Evolutionary conservation across 345 rosid genomes (phyloP).

Genomic region (Acer yangbiense): DNA sequence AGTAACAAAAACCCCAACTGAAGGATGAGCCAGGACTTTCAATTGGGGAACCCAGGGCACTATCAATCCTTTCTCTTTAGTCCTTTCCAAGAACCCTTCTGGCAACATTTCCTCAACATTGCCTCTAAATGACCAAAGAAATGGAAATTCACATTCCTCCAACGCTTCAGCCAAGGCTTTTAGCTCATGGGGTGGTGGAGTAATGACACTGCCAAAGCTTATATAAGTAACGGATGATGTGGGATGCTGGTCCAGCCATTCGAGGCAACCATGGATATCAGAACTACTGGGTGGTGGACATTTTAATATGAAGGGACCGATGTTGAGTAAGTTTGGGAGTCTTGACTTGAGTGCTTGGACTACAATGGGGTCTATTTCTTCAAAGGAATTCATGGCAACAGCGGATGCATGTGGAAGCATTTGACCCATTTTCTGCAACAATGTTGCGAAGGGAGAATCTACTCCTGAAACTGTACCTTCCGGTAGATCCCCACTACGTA

Average conservation of each 20-base stretch:
- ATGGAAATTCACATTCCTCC: constrained; percentile 37
- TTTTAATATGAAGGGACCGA: constrained; percentile 43
- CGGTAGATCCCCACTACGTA: constrained; percentile 39
- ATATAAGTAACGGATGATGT: constrained; percentile 54
- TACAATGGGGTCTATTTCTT: constrained; percentile 38
- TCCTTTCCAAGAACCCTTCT: constrained; percentile 36
- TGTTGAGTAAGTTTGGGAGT: constrained; percentile 34
- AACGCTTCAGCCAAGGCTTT: constrained; percentile 52
- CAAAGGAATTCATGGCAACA: constrained; percentile 41
- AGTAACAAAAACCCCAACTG: constrained; percentile 58
- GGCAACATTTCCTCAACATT: constrained; percentile 29
- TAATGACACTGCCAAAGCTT: constrained; percentile 58
- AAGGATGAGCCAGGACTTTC: constrained; percentile 41
- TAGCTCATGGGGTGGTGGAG: constrained; percentile 49
- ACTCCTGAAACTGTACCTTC: constrained; percentile 22
- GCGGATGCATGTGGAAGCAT: constrained; percentile 42
- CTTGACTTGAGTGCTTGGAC: constrained; percentile 31
- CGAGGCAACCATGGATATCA: constrained; percentile 49
- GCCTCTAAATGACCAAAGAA: constrained; percentile 69
- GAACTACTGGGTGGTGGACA: constrained; percentile 3
- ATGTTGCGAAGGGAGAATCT: constrained; percentile 19
- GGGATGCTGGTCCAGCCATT: constrained; percentile 50
- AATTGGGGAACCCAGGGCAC: constrained; percentile 70
- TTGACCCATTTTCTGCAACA: constrained; percentile 44
- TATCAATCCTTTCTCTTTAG: constrained; percentile 36